Percentiles rank a stretch among this genome's conserved stretches.
Evolutionary conservation across 345 rosid species (phyloP).

Genomic region (Salix koriyanagi): DNA sequence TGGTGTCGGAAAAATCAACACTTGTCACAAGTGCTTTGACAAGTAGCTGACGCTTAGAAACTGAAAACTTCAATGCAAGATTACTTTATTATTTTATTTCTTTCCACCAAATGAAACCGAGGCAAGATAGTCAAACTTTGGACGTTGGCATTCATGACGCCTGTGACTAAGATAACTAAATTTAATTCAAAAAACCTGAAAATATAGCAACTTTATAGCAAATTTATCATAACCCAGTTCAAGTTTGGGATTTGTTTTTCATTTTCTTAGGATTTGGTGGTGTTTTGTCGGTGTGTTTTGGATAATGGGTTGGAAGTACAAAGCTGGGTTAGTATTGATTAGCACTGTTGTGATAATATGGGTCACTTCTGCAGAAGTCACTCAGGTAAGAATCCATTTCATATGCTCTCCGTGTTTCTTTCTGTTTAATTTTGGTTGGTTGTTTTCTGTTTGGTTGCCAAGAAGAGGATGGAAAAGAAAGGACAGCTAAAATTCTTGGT

Average conservation of each 20-base stretch:
- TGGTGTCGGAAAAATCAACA: neutral
- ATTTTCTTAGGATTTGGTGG: neutral
- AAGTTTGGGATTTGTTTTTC: neutral
- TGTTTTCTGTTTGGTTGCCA: constrained; percentile 10
- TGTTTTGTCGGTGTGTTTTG: neutral
- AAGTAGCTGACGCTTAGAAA: neutral
- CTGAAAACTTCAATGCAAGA: neutral
- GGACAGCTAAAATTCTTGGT: neutral
- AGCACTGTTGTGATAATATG: constrained; percentile 51
- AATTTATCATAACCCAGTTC: neutral
- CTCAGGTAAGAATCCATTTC: constrained; percentile 47
- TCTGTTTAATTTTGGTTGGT: too few species aligned
- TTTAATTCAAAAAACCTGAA: neutral
- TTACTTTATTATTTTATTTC: neutral
- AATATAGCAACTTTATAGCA: constrained; percentile 4
- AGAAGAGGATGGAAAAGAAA: neutral
- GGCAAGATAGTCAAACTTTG: too few species aligned
- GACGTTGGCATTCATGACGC: too few species aligned
- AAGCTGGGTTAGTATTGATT: constrained; percentile 50
- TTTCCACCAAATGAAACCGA: too few species aligned
- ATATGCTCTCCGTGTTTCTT: neutral
- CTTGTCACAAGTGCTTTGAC: neutral
- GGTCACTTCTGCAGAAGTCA: constrained; percentile 87
- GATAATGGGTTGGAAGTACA: constrained; percentile 52
- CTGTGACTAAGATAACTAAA: too few species aligned